Base-by-base conservation (phyloP, 2,329 filamentous ascomycete genomes). In the Davidsoniella neocaledoniae region DNA sequence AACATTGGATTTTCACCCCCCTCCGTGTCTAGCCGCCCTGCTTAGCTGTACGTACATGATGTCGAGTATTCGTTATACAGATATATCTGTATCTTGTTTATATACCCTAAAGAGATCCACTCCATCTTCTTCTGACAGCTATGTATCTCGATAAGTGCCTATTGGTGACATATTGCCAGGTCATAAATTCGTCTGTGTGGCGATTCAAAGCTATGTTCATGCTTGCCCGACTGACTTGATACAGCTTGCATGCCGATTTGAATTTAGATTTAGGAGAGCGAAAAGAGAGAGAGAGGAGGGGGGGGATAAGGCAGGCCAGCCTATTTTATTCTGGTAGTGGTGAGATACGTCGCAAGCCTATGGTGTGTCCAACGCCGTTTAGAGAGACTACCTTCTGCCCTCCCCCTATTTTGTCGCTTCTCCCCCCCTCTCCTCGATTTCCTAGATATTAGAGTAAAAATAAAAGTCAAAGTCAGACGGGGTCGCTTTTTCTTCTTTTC, bases 381-480 rank as follows among this genome's bases (percentile, higher is more conserved):
- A 19, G n/a, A 40, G 19, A 8, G n/a, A 40, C n/a, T 39, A 3
- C 29, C 19, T 41, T n/a, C 12, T 43, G 7, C 19, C 16, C 19
- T 36, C 19, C 33, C 12, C 21, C 17, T 36, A 14, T 16, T 43
- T 43, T 25, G 37, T 44, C 44, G 47, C 50, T 41, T 36, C n/a
- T 19, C n/a, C 47, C 26, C 26, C 44, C 19, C 45, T 49, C 47
- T 53, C 46, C 37, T 21, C 51, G 46, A 17, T 48, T 37, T 46
- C 49, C 39, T 49, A 40, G 16, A 10, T 10, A 10, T 10, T 9
- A 7, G 17, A 43, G 19, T 3, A 17, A 43, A 33, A 33, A 33
- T 3, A 33, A 9, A 33, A 12, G 29, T 9, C 12, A 33, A 33
- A 33, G 4, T 33, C 29, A 37, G 21, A 23, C 21, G 21, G 33